Conservation (phyloP, 257 asterid species). For the Nicotiana paniculata region DNA sequence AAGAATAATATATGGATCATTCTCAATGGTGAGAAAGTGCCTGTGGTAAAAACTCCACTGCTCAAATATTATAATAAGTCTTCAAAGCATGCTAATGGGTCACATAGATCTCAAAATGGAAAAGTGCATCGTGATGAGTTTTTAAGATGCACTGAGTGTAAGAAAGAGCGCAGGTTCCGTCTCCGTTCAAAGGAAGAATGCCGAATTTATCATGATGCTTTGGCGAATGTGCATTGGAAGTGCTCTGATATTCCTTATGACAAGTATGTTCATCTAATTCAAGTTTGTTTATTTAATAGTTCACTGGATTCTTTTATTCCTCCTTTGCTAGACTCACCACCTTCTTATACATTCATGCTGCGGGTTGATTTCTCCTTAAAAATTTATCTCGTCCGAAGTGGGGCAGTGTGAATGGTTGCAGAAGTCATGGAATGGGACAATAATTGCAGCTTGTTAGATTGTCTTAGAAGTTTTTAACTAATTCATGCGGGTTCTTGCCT, state of each 20-base stretch:
- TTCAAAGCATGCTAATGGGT: slow-evolving; percentile 35
- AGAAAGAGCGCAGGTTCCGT: slow-evolving; percentile 44
- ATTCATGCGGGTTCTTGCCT: neutral
- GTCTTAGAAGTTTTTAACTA: neutral
- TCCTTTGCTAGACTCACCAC: neutral
- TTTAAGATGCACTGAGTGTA: slow-evolving; percentile 34
- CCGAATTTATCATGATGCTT: slow-evolving; percentile 42
- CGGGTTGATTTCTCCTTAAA: neutral
- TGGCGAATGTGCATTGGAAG: slow-evolving; percentile 33
- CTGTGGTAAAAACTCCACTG: slow-evolving; percentile 40
- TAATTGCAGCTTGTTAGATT: neutral
- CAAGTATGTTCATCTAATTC: slow-evolving; percentile 28
- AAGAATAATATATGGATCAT: slow-evolving; percentile 51
- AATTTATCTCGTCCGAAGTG: neutral
- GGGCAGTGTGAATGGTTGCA: neutral
- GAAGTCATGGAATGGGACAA: neutral
- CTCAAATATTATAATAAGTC: slow-evolving; percentile 43
- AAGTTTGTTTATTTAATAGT: neutral
- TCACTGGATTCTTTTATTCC: neutral
- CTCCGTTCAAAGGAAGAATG: slow-evolving; percentile 49
- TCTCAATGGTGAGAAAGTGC: slow-evolving; percentile 45
- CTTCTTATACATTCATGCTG: neutral
- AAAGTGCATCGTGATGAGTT: slow-evolving; percentile 45
- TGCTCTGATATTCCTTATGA: slow-evolving; percentile 44
- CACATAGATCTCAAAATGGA: slow-evolving; percentile 28